Evolutionary conservation across 2,329 filamentous ascomycete species (phyloP).

Genomic region (Alternaria ventricosa): DNA sequence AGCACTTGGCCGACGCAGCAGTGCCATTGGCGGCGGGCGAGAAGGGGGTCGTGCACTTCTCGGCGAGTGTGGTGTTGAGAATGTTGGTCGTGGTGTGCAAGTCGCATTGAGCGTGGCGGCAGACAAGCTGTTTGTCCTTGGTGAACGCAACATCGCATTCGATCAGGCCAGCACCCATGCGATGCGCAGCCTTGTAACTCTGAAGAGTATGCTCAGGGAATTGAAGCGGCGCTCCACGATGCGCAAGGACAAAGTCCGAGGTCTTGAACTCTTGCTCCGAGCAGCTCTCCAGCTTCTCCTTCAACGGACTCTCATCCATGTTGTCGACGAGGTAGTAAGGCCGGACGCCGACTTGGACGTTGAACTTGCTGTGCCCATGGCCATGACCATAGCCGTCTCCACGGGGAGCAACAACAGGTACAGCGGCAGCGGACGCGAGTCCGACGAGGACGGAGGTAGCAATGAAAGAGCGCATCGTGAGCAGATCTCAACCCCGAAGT

Average conservation of each 20-base stretch:
- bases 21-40: conserved; percentile 40
- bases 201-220: conserved; percentile 47
- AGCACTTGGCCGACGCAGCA: conserved; percentile 69
- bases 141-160: conserved; percentile 51
- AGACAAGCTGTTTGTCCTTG: conserved; percentile 47
- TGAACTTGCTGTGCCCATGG: conserved; percentile 29
- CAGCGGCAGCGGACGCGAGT: conserved; percentile 37
- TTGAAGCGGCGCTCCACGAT: conserved; percentile 46
- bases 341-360: conserved; percentile 45
- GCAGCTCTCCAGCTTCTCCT: conserved; percentile 46
- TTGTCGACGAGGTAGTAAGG: conserved; percentile 48
- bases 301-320: conserved; percentile 48
- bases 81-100: conserved; percentile 49
- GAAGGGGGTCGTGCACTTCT: conserved; percentile 48
- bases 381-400: conserved; percentile 12
- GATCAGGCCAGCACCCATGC: conserved; percentile 46
- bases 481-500: conserved; percentile 5
- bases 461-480: conserved; percentile 39
- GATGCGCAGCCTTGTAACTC: conserved; percentile 39
- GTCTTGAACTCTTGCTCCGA: conserved; percentile 46
- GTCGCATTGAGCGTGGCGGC: conserved; percentile 48
- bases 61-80: conserved; percentile 44
- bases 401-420: conserved; percentile 34
- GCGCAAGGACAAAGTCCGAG: conserved; percentile 44
- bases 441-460: conserved; percentile 35